Conservation (phyloP, 2,329 filamentous ascomycete species). For the Nothopassalora personata region DNA sequence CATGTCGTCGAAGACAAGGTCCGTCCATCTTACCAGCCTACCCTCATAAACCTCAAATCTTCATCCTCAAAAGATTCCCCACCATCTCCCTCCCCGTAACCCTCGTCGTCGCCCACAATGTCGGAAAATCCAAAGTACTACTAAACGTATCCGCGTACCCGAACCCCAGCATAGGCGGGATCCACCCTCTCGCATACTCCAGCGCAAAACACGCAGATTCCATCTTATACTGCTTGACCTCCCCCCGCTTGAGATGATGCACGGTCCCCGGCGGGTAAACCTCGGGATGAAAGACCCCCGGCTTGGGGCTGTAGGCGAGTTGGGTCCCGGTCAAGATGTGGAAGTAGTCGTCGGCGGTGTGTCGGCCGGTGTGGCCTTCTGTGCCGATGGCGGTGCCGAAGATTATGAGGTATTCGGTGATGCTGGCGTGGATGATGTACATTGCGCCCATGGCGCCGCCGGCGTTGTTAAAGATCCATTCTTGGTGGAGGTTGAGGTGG, state of each 20-base stretch:
- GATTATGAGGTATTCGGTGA: conserved; percentile 87
- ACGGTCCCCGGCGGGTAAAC: conserved; percentile 64
- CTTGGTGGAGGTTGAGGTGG: conserved; percentile 63
- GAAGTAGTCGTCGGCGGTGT: conserved; percentile 93
- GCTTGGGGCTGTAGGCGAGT: conserved; percentile 60
- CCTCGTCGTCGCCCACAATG: conserved; percentile 70
- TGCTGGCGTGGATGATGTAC: conserved; percentile 81
- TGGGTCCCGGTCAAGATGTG: conserved; percentile 78
- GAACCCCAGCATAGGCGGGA: conserved; percentile 87
- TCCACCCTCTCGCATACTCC: conserved; percentile 83
- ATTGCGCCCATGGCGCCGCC: conserved; percentile 88
- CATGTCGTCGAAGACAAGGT: neutral
- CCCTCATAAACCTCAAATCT: conserved; percentile 49
- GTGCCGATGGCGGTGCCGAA: conserved; percentile 80
- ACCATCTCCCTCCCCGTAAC: conserved; percentile 75
- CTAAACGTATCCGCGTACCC: conserved; percentile 76
- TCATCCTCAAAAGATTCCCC: conserved; percentile 62
- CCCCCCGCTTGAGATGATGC: conserved; percentile 66
- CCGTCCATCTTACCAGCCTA: neutral
- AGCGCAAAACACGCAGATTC: conserved; percentile 70
- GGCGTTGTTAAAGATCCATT: conserved; percentile 91
- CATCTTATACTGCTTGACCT: conserved; percentile 80
- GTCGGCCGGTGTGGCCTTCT: conserved; percentile 80
- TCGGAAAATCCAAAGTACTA: conserved; percentile 80
- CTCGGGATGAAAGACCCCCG: conserved; percentile 60